Evolutionary conservation across 306 rosid species (phyloP).

Genomic region (Lathyrus aphaca): DNA sequence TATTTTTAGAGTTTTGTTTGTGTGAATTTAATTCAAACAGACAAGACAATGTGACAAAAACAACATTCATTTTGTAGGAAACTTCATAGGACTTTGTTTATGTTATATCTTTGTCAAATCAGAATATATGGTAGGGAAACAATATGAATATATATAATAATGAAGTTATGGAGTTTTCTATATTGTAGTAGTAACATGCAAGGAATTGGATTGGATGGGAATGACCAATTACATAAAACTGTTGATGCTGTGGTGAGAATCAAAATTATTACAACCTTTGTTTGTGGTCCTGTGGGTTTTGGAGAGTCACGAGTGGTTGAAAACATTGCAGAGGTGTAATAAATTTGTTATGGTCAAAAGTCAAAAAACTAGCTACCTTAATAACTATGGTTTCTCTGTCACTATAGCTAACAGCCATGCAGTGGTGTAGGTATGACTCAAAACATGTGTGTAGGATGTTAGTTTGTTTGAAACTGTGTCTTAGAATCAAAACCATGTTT

Average conservation of each 20-base stretch:
- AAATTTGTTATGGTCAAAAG: constrained; percentile 50
- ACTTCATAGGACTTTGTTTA: constrained; percentile 56
- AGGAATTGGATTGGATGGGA: constrained; percentile 10
- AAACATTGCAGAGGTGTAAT: constrained; percentile 34
- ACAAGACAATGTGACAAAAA: constrained; percentile 43
- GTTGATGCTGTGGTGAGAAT: neutral
- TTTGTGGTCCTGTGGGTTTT: constrained; percentile 16
- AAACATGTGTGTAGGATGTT: neutral
- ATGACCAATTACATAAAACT: constrained; percentile 25
- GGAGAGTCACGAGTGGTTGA: constrained; percentile 35
- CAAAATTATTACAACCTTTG: neutral
- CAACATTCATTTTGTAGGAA: constrained; percentile 54
- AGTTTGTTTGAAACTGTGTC: neutral
- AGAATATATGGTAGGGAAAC: constrained; percentile 34
- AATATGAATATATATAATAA: constrained; percentile 1
- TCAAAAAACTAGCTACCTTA: constrained; percentile 39
- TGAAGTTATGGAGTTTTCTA: constrained; percentile 31
- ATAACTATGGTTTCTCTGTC: constrained; percentile 33
- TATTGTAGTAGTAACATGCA: constrained; percentile 20
- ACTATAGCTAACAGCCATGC: constrained; percentile 22
- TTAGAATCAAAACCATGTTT: neutral
- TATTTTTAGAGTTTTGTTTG: constrained; percentile 52
- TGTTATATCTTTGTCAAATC: constrained; percentile 58
- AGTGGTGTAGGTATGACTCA: constrained; percentile 14
- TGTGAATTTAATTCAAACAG: constrained; percentile 46